Conservation (phyloP, 169 alveolate genomes). For the Plasmodium falciparum region DNA sequence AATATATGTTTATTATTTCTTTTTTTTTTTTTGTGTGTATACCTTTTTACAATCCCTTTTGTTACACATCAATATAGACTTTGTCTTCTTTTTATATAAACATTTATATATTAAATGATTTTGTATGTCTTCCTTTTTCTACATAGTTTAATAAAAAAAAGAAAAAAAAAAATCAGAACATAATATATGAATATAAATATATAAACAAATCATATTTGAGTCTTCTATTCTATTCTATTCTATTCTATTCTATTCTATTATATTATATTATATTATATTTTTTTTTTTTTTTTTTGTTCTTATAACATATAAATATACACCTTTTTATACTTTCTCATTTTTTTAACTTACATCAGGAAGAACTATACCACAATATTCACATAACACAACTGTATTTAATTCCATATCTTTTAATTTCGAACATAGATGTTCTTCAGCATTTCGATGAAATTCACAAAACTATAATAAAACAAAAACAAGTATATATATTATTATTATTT, state of each 20-base stretch:
- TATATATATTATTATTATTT: neutral
- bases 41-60: constrained; percentile 50
- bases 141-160: neutral
- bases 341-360: constrained; percentile 63
- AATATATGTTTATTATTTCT: neutral
- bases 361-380: constrained; percentile 42
- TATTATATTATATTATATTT: too few relatives aligned
- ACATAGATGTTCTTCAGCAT: constrained; percentile 50
- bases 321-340: neutral
- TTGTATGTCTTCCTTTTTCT: constrained; percentile 59
- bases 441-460: constrained; percentile 75
- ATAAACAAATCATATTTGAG: neutral
- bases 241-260: neutral
- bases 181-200: neutral
- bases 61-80: constrained; percentile 27
- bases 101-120: constrained; percentile 57
- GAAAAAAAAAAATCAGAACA: neutral
- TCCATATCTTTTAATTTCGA: constrained; percentile 18
- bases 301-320: neutral
- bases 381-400: constrained; percentile 27
- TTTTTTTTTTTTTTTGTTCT: too few relatives aligned
- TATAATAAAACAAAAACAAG: neutral
- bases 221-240: neutral
- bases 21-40: constrained; percentile 7
- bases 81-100: constrained; percentile 35